phyloP scores from a whole-genome alignment of 2,329 filamentous ascomycete species.

The Fonsecaea monophora region DNA sequence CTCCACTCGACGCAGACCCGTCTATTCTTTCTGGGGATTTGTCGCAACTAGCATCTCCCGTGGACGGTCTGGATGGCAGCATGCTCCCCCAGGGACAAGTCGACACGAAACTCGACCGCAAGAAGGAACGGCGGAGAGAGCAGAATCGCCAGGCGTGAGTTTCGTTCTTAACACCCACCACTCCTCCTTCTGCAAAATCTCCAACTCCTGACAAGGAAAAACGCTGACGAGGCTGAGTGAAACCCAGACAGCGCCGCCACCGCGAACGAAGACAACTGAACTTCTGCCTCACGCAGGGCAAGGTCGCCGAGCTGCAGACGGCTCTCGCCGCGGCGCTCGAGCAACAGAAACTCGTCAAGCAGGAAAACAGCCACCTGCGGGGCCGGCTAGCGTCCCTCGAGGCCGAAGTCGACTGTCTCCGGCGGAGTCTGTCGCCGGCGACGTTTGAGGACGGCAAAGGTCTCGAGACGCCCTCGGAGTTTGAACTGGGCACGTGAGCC shows the following conservation, averaged over 20 bases:
- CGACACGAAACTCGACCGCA: slow-evolving; percentile 4
- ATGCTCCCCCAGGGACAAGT: not conserved
- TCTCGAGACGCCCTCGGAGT: not conserved
- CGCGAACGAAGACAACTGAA: slow-evolving; percentile 8
- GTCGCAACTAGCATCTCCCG: not conserved
- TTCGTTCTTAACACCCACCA: not conserved
- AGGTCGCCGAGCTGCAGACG: slow-evolving; percentile 3
- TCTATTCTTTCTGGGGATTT: not conserved
- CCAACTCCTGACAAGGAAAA: no score
- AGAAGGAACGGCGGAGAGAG: slow-evolving; percentile 9
- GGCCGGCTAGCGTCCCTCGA: not conserved
- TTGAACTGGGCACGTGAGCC: not conserved
- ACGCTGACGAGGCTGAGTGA: no score
- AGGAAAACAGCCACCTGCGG: slow-evolving; percentile 8
- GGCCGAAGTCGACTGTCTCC: slow-evolving; percentile 1
- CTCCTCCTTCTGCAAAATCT: not conserved
- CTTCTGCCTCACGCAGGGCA: slow-evolving; percentile 7
- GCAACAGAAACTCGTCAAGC: slow-evolving; percentile 7
- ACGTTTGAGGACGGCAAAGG: not conserved
- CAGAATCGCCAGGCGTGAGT: slow-evolving; percentile 9
- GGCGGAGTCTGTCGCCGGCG: not conserved
- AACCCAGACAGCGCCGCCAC: slow-evolving; percentile 6
- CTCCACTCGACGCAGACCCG: not conserved
- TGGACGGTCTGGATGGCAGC: not conserved
- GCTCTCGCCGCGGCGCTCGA: slow-evolving; percentile 2